Evolutionary conservation across 1,284 basidiomycete genomes (phyloP).

Genomic region (Lentinula novae-zelandiae): DNA sequence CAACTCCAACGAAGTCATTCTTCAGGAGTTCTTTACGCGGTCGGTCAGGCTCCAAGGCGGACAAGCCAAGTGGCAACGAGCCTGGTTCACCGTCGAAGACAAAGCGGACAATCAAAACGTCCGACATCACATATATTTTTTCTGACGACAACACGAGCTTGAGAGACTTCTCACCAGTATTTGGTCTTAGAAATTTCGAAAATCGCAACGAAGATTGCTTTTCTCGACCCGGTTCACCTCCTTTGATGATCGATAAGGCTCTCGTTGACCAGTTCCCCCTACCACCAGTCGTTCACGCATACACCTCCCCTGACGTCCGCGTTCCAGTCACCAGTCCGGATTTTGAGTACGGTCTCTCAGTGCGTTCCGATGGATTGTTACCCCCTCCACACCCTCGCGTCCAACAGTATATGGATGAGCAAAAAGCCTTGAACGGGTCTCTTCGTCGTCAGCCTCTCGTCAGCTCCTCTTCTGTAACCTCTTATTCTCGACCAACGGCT

Average conservation of each 20-base stretch:
- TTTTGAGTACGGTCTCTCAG: background rate
- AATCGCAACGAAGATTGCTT: background rate
- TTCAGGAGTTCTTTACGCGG: background rate
- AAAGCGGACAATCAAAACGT: slow-evolving; percentile 3
- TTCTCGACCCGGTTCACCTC: background rate
- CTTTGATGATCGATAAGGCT: slow-evolving; percentile 7
- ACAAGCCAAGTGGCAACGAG: background rate
- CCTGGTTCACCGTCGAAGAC: background rate
- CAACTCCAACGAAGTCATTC: background rate
- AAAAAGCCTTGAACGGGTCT: background rate
- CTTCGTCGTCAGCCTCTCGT: slow-evolving; percentile 6
- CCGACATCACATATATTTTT: slow-evolving; percentile 7
- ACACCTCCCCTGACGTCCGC: slow-evolving; percentile 1
- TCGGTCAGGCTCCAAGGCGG: background rate
- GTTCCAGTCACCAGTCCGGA: background rate
- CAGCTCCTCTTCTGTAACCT: slow-evolving; percentile 8
- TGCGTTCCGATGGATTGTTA: background rate
- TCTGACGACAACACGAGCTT: background rate
- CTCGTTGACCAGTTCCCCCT: slow-evolving; percentile 10
- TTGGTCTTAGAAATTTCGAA: background rate
- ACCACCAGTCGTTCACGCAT: slow-evolving; percentile 9
- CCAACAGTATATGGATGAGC: background rate
- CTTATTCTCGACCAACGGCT: slow-evolving; percentile 7
- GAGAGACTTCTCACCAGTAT: background rate
- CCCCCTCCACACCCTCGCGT: slow-evolving; percentile 7